A percentile compares a stretch with the other conserved stretches of the same genome.
Conservation (phyloP, 208 protist species). For the Acanthamoeba pearcei region DNA sequence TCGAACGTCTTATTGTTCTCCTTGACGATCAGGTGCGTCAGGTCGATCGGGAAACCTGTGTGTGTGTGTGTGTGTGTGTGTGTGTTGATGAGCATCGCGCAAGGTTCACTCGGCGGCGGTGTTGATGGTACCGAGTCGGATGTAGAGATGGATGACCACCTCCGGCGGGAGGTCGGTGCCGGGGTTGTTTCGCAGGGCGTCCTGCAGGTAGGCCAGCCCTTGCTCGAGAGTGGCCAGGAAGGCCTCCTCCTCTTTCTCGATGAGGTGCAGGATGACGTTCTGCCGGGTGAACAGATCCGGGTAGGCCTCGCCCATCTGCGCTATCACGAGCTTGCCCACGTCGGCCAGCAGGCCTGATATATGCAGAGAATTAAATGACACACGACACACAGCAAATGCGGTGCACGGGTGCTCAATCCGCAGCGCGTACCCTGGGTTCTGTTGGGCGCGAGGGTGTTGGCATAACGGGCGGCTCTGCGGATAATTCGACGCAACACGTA, state of each 20-base stretch:
- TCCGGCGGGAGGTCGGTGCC: not conserved
- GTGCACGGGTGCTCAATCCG: not conserved
- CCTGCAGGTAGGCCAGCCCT: conserved; percentile 14
- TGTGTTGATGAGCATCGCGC: not conserved
- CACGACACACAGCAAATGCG: not conserved
- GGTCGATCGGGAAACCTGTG: conserved; percentile 77
- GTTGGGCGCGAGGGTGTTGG: conserved; percentile 53
- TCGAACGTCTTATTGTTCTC: conserved; percentile 28
- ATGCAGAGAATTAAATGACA: too few relatives aligned
- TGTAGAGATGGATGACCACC: conserved; percentile 63
- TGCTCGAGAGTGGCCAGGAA: conserved; percentile 49
- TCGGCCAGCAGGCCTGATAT: conserved; percentile 3
- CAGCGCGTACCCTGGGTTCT: not conserved
- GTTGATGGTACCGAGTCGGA: not conserved
- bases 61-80: not conserved
- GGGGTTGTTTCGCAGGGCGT: not conserved
- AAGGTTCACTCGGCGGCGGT: too few relatives aligned
- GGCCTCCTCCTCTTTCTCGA: conserved; percentile 54
- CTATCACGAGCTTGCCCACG: not conserved
- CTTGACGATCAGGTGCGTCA: conserved; percentile 48
- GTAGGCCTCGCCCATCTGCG: conserved; percentile 33
- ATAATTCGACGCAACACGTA: conserved; percentile 88
- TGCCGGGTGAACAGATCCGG: not conserved
- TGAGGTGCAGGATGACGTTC: conserved; percentile 10
- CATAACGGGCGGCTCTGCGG: conserved; percentile 76